Percentiles rank a stretch among this genome's conserved stretches.
These are phyloP conservation scores for Boletus reticulatus DNA, from an alignment of 768 basidiomycete genomes.

Conservation along the genomic window DNA sequence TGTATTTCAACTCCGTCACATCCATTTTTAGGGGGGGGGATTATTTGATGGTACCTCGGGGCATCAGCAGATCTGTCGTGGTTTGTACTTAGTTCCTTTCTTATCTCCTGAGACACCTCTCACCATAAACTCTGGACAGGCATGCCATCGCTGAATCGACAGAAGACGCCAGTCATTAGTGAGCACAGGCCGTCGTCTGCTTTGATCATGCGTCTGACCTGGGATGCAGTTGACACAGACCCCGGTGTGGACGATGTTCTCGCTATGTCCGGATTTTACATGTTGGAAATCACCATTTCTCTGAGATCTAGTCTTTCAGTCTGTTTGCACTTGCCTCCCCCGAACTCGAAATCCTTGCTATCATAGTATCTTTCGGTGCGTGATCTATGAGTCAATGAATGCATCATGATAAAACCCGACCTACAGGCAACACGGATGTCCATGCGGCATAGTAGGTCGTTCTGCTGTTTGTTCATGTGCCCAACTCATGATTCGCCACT, in stretches of 20 bases:
- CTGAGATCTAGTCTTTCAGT: slow-evolving; percentile 35
- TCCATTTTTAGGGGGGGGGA: no score
- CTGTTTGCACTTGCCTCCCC: slow-evolving; percentile 79
- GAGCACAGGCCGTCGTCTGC: slow-evolving; percentile 22
- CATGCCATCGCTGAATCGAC: slow-evolving; percentile 18
- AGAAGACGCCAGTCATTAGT: slow-evolving; percentile 66
- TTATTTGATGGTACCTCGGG: no score
- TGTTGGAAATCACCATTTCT: not conserved
- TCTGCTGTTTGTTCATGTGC: not conserved
- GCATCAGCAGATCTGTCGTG: not conserved
- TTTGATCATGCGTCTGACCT: slow-evolving; percentile 1
- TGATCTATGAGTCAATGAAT: not conserved
- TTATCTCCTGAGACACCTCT: not conserved
- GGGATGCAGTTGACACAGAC: slow-evolving; percentile 72
- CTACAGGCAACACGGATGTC: slow-evolving; percentile 68
- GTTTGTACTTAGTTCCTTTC: not conserved
- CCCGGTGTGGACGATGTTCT: slow-evolving; percentile 83
- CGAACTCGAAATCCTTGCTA: slow-evolving; percentile 76
- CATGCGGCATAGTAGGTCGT: slow-evolving; percentile 53
- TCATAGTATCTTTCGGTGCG: slow-evolving; percentile 74
- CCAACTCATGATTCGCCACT: not conserved
- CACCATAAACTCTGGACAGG: not conserved
- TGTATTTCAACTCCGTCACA: no score
- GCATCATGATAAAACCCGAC: not conserved
- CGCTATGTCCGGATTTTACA: slow-evolving; percentile 58